phyloP scores from a whole-genome alignment of 306 rosid genomes.

The Lablab purpureus region DNA sequence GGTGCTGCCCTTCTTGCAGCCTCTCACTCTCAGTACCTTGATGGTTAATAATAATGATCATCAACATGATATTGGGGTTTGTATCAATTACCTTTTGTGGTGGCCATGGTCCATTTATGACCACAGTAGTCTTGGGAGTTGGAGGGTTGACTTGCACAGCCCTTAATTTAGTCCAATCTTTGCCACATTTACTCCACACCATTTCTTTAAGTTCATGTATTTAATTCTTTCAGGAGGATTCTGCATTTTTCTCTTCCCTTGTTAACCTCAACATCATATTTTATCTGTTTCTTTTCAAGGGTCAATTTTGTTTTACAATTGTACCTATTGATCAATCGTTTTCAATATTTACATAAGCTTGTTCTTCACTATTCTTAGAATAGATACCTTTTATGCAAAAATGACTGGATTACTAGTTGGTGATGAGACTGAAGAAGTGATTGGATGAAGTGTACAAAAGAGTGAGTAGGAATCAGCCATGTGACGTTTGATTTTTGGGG shows the following conservation, averaged over 20 bases:
- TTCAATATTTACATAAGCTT: too few species aligned
- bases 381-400: too few species aligned
- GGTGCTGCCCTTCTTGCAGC: conserved; percentile 96
- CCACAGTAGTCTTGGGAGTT: conserved; percentile 14
- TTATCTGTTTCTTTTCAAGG: too few species aligned
- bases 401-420: too few species aligned
- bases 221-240: conserved; percentile 23
- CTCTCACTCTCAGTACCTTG: conserved; percentile 73
- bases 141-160: conserved; percentile 33
- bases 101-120: conserved; percentile 36
- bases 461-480: too few species aligned
- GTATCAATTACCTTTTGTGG: conserved; percentile 33
- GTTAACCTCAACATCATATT: background rate
- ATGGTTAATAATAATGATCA: conserved; percentile 42
- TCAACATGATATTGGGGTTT: conserved; percentile 30
- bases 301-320: too few species aligned
- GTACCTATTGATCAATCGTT: background rate
- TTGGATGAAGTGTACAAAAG: too few species aligned
- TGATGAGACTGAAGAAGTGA: too few species aligned
- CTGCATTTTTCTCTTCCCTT: background rate
- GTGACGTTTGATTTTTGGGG: background rate
- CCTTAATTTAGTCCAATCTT: conserved; percentile 15
- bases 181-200: conserved; percentile 31
- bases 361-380: too few species aligned
- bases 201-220: conserved; percentile 28